A percentile compares a stretch with the other conserved stretches of the same genome.
phyloP scores from a whole-genome alignment of 176 grass and related monocot species.

The Musa beccarii region DNA sequence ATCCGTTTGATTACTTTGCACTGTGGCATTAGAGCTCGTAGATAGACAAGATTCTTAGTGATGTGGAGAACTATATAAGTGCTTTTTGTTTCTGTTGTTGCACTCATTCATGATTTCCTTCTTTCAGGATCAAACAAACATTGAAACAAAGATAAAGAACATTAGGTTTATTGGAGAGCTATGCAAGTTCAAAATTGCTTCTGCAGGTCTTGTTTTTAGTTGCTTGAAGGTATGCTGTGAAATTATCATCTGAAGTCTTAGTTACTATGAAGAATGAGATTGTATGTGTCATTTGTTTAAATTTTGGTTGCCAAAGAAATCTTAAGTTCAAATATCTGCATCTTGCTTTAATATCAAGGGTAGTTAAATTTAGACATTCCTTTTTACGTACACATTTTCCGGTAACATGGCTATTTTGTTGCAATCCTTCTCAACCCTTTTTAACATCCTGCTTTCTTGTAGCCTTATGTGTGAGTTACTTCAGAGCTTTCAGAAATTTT shows the following conservation, averaged over 20 bases:
- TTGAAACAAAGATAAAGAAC: constrained; percentile 99
- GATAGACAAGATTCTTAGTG: background rate
- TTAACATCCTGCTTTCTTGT: no score
- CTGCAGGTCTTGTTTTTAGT: constrained; percentile 73
- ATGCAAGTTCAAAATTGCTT: constrained; percentile 97
- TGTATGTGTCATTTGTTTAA: background rate
- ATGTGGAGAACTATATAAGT: constrained; percentile 1
- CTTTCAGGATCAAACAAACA: constrained; percentile 97
- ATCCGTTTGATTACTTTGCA: no score
- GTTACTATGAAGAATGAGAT: no score
- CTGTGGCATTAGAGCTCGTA: background rate
- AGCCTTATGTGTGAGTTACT: no score
- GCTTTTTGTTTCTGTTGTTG: constrained; percentile 24
- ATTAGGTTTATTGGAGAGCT: constrained; percentile 97
- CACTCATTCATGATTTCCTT: constrained; percentile 34
- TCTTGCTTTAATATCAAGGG: background rate
- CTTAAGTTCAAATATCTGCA: background rate
- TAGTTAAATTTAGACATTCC: background rate
- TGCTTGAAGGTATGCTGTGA: constrained; percentile 77
- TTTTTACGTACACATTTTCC: background rate
- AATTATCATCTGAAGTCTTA: background rate
- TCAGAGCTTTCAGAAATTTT: no score
- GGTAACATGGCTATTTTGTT: no score
- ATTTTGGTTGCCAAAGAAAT: background rate
- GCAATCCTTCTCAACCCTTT: no score